Evolutionary conservation across 2,329 filamentous ascomycete genomes (phyloP).

Genomic region (Pestalotiopsis sp.): DNA sequence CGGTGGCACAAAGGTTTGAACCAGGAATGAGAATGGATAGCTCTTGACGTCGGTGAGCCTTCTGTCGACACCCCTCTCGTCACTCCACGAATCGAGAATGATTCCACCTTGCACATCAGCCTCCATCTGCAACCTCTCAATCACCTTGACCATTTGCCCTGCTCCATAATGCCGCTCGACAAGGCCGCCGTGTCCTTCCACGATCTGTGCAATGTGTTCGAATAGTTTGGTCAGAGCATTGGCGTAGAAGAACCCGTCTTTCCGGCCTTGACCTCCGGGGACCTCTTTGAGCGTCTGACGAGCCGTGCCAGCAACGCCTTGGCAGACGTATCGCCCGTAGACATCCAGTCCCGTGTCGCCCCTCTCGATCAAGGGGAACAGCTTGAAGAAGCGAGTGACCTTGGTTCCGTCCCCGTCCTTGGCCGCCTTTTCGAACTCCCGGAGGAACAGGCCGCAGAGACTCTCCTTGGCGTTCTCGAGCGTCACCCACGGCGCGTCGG

Average conservation of each 20-base stretch:
- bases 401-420: constrained; percentile 83
- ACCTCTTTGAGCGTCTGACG: constrained; percentile 77
- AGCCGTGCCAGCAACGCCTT: constrained; percentile 85
- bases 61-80: constrained; percentile 82
- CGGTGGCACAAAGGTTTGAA: constrained; percentile 85
- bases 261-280: constrained; percentile 58
- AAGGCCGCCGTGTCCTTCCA: constrained; percentile 86
- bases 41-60: constrained; percentile 94
- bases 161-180: constrained; percentile 93
- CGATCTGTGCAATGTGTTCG: constrained; percentile 95
- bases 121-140: constrained; percentile 90
- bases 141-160: constrained; percentile 92
- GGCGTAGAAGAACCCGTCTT: constrained; percentile 88
- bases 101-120: constrained; percentile 96
- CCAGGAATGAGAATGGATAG: constrained; percentile 95
- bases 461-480: constrained; percentile 87
- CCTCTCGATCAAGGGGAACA: constrained; percentile 91
- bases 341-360: constrained; percentile 90
- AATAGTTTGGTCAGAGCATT: constrained; percentile 90
- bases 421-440: constrained; percentile 93
- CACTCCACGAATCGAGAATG: constrained; percentile 91
- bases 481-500: constrained; percentile 85
- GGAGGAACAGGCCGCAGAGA: constrained; percentile 84
- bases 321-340: constrained; percentile 94
- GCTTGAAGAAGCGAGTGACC: constrained; percentile 95